Percentiles rank a stretch among this genome's conserved stretches.
Evolutionary conservation across 2,329 filamentous ascomycete genomes (phyloP).

Genomic region (Hypoxylon sp.): DNA sequence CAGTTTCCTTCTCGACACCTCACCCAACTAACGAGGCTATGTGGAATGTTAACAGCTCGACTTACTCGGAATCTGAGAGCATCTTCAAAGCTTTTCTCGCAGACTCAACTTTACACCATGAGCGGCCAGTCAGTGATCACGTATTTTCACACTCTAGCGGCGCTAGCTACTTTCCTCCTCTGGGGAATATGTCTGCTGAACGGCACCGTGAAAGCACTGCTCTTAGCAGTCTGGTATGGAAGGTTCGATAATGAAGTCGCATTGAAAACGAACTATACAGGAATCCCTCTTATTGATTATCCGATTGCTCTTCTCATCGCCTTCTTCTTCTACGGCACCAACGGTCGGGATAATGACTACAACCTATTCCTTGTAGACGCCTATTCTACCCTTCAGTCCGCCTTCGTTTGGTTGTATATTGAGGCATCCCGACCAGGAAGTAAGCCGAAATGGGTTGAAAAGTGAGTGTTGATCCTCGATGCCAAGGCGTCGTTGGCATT

Average conservation of each 20-base stretch:
- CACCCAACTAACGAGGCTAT: neutral
- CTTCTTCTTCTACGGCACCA: conserved; percentile 51
- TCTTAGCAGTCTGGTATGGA: conserved; percentile 45
- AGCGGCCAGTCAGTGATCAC: neutral
- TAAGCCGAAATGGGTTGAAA: conserved; percentile 46
- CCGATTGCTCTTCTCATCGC: conserved; percentile 46
- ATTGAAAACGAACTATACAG: conserved; percentile 49
- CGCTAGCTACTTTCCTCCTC: conserved; percentile 36
- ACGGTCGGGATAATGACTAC: conserved; percentile 46
- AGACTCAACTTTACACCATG: neutral
- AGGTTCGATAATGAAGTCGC: conserved; percentile 39
- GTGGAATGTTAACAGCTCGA: neutral
- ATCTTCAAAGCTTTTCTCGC: neutral
- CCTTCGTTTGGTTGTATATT: conserved; percentile 51
- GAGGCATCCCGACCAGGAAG: conserved; percentile 44
- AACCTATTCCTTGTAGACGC: conserved; percentile 49
- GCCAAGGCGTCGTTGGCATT: neutral
- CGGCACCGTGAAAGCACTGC: conserved; percentile 45
- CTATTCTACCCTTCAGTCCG: conserved; percentile 48
- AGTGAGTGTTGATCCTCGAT: conserved; percentile 21
- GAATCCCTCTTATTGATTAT: conserved; percentile 48
- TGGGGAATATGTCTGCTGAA: conserved; percentile 49
- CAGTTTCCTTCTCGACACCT: neutral
- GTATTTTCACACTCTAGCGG: conserved; percentile 35
- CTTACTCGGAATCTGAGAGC: neutral